Evolutionary conservation across 371 early-diverging fungal species (phyloP).

Genomic region (Blastocladiella emersonii): DNA sequence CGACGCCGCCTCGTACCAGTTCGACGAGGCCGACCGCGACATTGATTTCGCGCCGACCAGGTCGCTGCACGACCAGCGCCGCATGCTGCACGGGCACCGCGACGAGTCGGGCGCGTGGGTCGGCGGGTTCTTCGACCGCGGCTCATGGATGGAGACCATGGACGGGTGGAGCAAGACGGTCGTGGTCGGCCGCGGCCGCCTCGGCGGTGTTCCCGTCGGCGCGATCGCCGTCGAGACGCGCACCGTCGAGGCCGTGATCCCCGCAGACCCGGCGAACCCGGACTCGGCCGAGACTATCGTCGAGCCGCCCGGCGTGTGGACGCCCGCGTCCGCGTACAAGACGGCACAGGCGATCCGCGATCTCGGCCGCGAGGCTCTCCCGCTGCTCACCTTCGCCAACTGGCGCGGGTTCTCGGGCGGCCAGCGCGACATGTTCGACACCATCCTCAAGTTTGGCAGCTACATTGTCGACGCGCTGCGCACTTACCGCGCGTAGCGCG

Average conservation of each 20-base stretch:
- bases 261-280: conserved; percentile 88
- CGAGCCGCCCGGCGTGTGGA: conserved; percentile 97
- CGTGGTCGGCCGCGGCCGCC: conserved; percentile 85
- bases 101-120: conserved; percentile 50
- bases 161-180: conserved; percentile 56
- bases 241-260: conserved; percentile 75
- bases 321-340: conserved; percentile 96
- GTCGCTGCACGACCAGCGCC: conserved; percentile 82
- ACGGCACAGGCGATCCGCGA: conserved; percentile 96
- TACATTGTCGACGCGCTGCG: conserved; percentile 93
- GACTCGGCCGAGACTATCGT: conserved; percentile 69
- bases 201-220: conserved; percentile 95
- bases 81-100: conserved; percentile 70
- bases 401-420: conserved; percentile 99
- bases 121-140: conserved; percentile 84
- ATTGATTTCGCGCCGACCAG: conserved; percentile 56
- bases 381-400: conserved; percentile 97
- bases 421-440: conserved; percentile 96
- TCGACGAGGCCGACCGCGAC: conserved; percentile 56
- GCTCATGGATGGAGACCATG: conserved; percentile 70
- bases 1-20: conserved; percentile 10
- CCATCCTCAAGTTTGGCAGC: conserved; percentile 92
- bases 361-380: conserved; percentile 95
- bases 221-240: conserved; percentile 94
- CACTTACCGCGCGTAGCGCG: too few species aligned